Conservation (phyloP, 495 filamentous ascomycete species). For the Neurospora tetraspora region DNA sequence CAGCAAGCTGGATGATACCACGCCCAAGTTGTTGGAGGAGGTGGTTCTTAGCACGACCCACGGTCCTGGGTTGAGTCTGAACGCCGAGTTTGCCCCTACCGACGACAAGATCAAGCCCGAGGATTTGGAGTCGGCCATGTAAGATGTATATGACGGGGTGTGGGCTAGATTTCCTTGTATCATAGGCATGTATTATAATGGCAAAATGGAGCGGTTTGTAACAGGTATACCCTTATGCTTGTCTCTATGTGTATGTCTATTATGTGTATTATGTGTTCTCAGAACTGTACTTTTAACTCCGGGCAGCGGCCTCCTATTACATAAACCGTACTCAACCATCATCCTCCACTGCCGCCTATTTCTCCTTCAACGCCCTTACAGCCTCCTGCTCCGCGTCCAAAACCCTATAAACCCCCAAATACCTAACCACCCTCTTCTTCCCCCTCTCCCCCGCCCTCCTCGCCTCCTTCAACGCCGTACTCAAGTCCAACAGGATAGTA, state of each 20-base stretch:
- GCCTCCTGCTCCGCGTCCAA: slow-evolving; percentile 68
- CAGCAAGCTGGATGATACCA: slow-evolving; percentile 52
- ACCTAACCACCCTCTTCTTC: slow-evolving; percentile 49
- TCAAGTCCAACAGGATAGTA: slow-evolving; percentile 76
- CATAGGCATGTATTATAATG: slow-evolving; percentile 38
- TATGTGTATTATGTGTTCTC: not conserved
- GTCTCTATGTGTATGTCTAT: not conserved
- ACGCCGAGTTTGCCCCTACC: slow-evolving; percentile 58
- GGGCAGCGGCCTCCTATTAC: not conserved
- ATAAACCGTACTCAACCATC: not conserved
- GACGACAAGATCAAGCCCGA: slow-evolving; percentile 43
- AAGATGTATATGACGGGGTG: slow-evolving; percentile 4
- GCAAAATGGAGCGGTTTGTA: slow-evolving; percentile 8
- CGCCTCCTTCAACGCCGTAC: slow-evolving; percentile 65
- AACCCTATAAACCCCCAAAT: slow-evolving; percentile 67
- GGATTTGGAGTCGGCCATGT: slow-evolving; percentile 43
- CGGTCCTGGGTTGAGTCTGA: slow-evolving; percentile 78
- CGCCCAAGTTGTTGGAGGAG: slow-evolving; percentile 77
- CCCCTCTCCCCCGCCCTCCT: slow-evolving; percentile 43
- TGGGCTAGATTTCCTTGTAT: slow-evolving; percentile 22
- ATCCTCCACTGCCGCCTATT: slow-evolving; percentile 6
- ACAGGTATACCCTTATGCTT: not conserved
- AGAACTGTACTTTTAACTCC: not conserved
- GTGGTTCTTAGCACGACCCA: slow-evolving; percentile 88
- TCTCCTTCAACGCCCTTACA: slow-evolving; percentile 55